Evolutionary conservation across 257 asterid species (phyloP), one percentile per base, ranked within the genome.

Genomic region (Solanum chilense): DNA sequence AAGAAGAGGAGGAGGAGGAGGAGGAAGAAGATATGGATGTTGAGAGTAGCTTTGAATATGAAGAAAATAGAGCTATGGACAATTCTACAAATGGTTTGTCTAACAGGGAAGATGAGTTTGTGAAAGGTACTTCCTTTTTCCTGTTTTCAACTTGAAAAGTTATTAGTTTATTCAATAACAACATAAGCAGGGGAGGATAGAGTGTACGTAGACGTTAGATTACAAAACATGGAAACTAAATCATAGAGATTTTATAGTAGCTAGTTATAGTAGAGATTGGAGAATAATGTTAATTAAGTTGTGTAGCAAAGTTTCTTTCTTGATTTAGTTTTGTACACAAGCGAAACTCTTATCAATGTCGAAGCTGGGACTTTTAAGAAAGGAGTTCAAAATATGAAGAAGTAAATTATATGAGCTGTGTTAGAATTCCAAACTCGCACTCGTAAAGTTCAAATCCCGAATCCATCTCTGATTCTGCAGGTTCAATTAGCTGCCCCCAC

Each of bases 31-130:
- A 87, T 88, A 95, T 88, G 94, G 96, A 91, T 90, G 94, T 92
- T 74, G 94, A 93, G 86, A 96, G 98, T 88, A 98, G 92, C 27
- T 93, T 93, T 95, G 98, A 96, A 88, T 88, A 88, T 75, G 91
- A 42, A 75, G 88, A 85, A 68, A 87, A 85, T 47, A 83, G 87
- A 75, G 70, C 86, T 78, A 91, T 41, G 62, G 88, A 66, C 18
- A 90, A 69, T 74, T 88, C 56, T 84, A 90, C 73, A 18, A 88
- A 90, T 47, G 85, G 82, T 27, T 80, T 91, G 68, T 89, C 96
- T 21, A 7, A 16, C 9, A 86, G 85, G 21, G 99, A 94, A 85
- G 98, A 92, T 31, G 92, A 90, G 86, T 93, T 92, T 91, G 88
- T 90, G 71, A 91, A 78, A 90, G 98, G 98, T 94, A 89, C 66